These are phyloP conservation scores for Colletotrichum musae DNA, from an alignment of 2,329 filamentous ascomycete species.

Conservation along the genomic window DNA sequence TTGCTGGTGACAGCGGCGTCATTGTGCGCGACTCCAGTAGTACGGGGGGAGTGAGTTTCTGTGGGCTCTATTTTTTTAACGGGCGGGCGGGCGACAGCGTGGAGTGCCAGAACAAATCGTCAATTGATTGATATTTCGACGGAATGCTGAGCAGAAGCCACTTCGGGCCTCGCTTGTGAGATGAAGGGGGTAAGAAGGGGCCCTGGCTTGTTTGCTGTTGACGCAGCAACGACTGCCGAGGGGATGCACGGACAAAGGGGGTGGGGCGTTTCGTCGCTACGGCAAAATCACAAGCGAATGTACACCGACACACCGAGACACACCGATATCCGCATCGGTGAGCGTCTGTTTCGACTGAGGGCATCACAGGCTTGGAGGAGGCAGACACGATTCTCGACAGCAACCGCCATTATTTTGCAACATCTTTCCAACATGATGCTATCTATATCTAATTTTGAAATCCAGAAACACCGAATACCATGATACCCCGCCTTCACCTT, in stretches of 20 bases:
- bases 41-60: background rate
- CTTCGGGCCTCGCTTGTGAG: constrained; percentile 41
- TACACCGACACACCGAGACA: constrained; percentile 26
- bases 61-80: constrained; percentile 18
- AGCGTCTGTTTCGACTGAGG: constrained; percentile 6
- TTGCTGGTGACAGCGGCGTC: constrained; percentile 58
- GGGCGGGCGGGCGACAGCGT: constrained; percentile 18
- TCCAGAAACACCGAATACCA: too few relatives aligned
- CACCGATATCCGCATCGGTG: constrained; percentile 15
- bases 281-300: constrained; percentile 21
- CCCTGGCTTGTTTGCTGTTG: constrained; percentile 40
- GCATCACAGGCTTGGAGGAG: background rate
- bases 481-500: background rate
- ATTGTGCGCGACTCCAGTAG: constrained; percentile 45
- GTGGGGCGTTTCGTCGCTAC: constrained; percentile 33
- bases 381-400: background rate
- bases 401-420: too few relatives aligned
- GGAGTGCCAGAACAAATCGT: constrained; percentile 18
- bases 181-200: constrained; percentile 40
- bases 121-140: constrained; percentile 40
- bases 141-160: constrained; percentile 27
- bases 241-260: constrained; percentile 38
- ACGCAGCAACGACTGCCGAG: constrained; percentile 38
- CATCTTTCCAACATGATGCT: too few relatives aligned
- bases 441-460: too few relatives aligned